Conservation (phyloP, 2,329 filamentous ascomycete genomes). For the Claviceps cyperi region DNA sequence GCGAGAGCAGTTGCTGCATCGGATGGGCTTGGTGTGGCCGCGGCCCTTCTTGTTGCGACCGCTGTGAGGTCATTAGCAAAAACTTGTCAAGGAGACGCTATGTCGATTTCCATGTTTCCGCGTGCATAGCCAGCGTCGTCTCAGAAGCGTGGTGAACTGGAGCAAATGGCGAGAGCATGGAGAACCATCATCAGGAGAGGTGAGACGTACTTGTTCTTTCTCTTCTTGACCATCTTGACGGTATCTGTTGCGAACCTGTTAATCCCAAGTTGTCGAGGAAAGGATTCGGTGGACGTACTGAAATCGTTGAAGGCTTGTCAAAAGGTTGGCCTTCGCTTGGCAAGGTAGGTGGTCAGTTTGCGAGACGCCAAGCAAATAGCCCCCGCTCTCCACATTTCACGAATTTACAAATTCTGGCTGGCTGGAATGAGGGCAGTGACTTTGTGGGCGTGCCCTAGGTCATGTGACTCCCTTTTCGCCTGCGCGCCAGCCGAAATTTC, state of each 20-base stretch:
- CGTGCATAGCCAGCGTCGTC: slow-evolving; percentile 8
- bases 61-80: slow-evolving; percentile 32
- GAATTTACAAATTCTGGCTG: slow-evolving; percentile 2
- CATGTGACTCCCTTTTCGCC: slow-evolving; percentile 11
- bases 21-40: slow-evolving; percentile 99
- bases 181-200: background rate
- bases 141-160: background rate
- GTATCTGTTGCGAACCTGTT: slow-evolving; percentile 30
- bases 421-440: slow-evolving; percentile 10
- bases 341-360: background rate
- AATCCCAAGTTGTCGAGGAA: slow-evolving; percentile 15
- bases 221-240: slow-evolving; percentile 59
- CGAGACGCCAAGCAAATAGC: background rate
- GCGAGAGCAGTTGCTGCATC: slow-evolving; percentile 58
- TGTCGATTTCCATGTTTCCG: background rate
- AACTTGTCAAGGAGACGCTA: slow-evolving; percentile 3
- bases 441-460: slow-evolving; percentile 12
- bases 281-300: slow-evolving; percentile 6
- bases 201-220: slow-evolving; percentile 47
- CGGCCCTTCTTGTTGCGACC: slow-evolving; percentile 99
- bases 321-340: slow-evolving; percentile 4
- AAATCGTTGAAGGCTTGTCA: background rate
- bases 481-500: slow-evolving; percentile 13
- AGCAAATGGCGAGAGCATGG: slow-evolving; percentile 1
- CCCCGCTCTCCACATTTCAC: slow-evolving; percentile 6